phyloP scores from a whole-genome alignment of 371 early-diverging fungal species.

The Sporodiniella umbellata region DNA sequence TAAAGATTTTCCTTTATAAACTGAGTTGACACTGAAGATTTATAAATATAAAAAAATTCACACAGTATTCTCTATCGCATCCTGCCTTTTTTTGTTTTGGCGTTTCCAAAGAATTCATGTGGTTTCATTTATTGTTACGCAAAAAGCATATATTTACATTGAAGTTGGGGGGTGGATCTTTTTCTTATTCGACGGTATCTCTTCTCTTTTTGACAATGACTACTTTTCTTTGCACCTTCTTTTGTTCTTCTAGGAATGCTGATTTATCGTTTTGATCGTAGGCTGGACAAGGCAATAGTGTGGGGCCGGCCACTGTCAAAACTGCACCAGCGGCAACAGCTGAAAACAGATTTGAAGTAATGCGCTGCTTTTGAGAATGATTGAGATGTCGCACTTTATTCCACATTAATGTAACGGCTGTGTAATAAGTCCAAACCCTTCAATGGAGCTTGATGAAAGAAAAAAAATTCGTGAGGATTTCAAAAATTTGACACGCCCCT shows the following conservation, averaged over 20 bases:
- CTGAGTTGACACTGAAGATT: no score
- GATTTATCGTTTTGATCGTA: constrained; percentile 45
- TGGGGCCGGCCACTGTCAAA: constrained; percentile 42
- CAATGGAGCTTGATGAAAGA: no score
- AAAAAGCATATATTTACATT: not conserved
- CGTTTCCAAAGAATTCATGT: not conserved
- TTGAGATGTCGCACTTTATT: constrained; percentile 37
- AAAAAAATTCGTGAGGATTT: not conserved
- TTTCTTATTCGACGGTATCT: constrained; percentile 8
- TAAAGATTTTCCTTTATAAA: not conserved
- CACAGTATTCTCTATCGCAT: not conserved
- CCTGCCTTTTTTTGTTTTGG: not conserved
- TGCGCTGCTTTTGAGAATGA: constrained; percentile 47
- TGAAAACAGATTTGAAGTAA: constrained; percentile 45
- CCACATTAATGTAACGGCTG: constrained; percentile 14
- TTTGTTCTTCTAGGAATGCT: constrained; percentile 41
- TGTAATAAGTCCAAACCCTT: no score
- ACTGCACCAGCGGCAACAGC: constrained; percentile 45
- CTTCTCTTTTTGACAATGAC: constrained; percentile 28
- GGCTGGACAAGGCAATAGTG: constrained; percentile 48
- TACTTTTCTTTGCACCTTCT: constrained; percentile 28
- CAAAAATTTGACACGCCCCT: constrained; percentile 1
- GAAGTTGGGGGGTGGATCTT: not conserved
- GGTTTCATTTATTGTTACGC: no score
- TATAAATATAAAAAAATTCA: no score